A percentile compares a stretch with the other conserved stretches of the same genome.
These are phyloP conservation scores for Hydrangea macrophylla DNA, from an alignment of 148 eudicot species.

Conservation along the genomic window DNA sequence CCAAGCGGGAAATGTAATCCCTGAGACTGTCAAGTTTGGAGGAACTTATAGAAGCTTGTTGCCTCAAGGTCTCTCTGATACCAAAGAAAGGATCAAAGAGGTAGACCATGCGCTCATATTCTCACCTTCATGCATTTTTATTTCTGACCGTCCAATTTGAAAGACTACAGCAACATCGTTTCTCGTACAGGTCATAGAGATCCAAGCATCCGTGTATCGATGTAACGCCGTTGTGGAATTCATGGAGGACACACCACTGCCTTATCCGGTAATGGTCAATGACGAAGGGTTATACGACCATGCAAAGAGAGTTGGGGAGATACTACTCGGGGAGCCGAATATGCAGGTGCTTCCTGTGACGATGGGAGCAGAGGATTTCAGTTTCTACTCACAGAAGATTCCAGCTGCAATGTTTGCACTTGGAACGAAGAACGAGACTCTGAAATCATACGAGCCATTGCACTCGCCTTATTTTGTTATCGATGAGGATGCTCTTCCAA, in stretches of 20 bases:
- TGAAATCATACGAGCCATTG: constrained; percentile 31
- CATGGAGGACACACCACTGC: constrained; percentile 47
- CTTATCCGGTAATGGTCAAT: constrained; percentile 51
- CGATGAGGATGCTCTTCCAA: constrained; percentile 58
- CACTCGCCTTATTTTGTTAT: constrained; percentile 63
- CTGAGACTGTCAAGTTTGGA: constrained; percentile 56
- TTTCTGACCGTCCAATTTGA: background rate
- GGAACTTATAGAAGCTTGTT: constrained; percentile 59
- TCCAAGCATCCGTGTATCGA: constrained; percentile 53
- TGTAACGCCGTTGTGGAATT: constrained; percentile 60
- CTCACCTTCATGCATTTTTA: background rate
- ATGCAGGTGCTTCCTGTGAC: constrained; percentile 27
- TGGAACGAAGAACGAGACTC: constrained; percentile 44
- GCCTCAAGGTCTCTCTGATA: constrained; percentile 42
- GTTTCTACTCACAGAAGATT: constrained; percentile 54
- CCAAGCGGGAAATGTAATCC: constrained; percentile 58
- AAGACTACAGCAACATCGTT: background rate
- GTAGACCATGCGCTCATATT: constrained; percentile 15
- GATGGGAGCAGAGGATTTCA: constrained; percentile 62
- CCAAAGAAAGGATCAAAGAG: constrained; percentile 56
- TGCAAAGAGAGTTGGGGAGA: constrained; percentile 45
- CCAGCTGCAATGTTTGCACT: constrained; percentile 52
- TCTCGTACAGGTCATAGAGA: constrained; percentile 43
- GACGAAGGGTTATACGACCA: constrained; percentile 45
- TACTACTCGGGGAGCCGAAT: constrained; percentile 42